Percentiles rank a stretch among this genome's conserved stretches.
Conservation (phyloP, 1,139 yeast species). For the Arxiozyma slooffiae region DNA sequence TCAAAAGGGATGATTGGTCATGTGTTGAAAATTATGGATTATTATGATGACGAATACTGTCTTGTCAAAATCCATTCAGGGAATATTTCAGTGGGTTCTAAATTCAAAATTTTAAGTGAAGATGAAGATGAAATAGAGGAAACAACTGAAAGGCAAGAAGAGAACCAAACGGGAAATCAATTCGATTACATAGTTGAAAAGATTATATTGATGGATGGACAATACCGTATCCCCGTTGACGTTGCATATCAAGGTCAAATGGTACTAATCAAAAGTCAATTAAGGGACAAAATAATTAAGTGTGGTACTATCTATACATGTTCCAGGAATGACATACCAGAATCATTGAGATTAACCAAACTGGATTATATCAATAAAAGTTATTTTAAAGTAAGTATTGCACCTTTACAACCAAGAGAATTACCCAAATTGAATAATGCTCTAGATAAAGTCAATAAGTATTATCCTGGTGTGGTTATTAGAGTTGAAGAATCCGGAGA, state of each 20-base stretch:
- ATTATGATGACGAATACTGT: slow-evolving; percentile 32
- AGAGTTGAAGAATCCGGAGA: slow-evolving; percentile 87
- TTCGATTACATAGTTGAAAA: slow-evolving; percentile 35
- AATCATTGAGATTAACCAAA: not conserved
- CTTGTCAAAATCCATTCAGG: slow-evolving; percentile 61
- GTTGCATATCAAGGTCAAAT: slow-evolving; percentile 55
- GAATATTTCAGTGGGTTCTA: slow-evolving; percentile 38
- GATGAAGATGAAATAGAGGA: slow-evolving; percentile 33
- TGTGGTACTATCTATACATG: slow-evolving; percentile 45
- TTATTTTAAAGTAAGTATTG: slow-evolving; percentile 72
- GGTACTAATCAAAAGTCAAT: slow-evolving; percentile 51
- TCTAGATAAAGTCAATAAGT: slow-evolving; percentile 48
- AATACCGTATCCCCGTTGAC: slow-evolving; percentile 52
- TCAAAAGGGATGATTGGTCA: slow-evolving; percentile 37
- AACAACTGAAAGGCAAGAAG: slow-evolving; percentile 32
- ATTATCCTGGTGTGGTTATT: slow-evolving; percentile 57
- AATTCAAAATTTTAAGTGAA: slow-evolving; percentile 40
- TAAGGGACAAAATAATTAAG: slow-evolving; percentile 46
- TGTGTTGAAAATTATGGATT: slow-evolving; percentile 51
- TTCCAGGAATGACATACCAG: not conserved
- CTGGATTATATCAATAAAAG: slow-evolving; percentile 39
- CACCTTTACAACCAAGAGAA: slow-evolving; percentile 72
- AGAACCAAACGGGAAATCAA: slow-evolving; percentile 38
- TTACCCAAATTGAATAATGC: slow-evolving; percentile 64
- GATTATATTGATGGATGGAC: slow-evolving; percentile 50